phyloP scores from a whole-genome alignment of 805 yeast species.

The Komagataella phaffii region DNA sequence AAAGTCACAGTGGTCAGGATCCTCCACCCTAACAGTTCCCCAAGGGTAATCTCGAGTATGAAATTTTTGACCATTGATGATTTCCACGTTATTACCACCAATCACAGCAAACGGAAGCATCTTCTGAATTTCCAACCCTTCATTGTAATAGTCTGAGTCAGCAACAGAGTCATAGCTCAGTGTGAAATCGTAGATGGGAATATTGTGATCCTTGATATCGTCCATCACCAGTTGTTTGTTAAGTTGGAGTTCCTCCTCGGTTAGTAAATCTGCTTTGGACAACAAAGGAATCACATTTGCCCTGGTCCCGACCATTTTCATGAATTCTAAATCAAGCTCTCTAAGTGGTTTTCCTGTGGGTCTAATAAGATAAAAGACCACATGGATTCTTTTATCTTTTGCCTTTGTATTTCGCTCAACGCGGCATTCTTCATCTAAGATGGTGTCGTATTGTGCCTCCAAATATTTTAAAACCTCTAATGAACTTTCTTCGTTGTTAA shows the following conservation, averaged over 20 bases:
- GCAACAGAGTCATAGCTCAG: constrained; percentile 9
- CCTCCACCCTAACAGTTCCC: constrained; percentile 77
- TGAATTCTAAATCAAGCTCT: constrained; percentile 56
- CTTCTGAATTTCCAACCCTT: constrained; percentile 7
- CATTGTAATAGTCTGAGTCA: background rate
- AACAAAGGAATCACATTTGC: constrained; percentile 77
- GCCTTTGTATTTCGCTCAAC: constrained; percentile 27
- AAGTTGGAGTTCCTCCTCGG: constrained; percentile 31
- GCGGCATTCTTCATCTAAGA: constrained; percentile 63
- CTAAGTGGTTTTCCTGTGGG: constrained; percentile 55
- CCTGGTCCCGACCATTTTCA: constrained; percentile 53
- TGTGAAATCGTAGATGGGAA: constrained; percentile 16
- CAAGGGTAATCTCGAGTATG: constrained; percentile 76
- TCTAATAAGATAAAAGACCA: constrained; percentile 69
- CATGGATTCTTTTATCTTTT: constrained; percentile 67
- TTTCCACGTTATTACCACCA: constrained; percentile 66
- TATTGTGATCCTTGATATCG: constrained; percentile 17
- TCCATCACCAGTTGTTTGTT: constrained; percentile 33
- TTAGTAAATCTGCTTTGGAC: constrained; percentile 66
- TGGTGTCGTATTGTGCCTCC: constrained; percentile 62
- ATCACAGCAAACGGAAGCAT: constrained; percentile 80
- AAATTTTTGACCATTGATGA: constrained; percentile 55
- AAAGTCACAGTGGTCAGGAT: constrained; percentile 71
- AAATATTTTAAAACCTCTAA: constrained; percentile 49
- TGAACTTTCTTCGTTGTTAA: constrained; percentile 52